Conservation (phyloP, 1,284 basidiomycete genomes). For the Naganishia cerealis region DNA sequence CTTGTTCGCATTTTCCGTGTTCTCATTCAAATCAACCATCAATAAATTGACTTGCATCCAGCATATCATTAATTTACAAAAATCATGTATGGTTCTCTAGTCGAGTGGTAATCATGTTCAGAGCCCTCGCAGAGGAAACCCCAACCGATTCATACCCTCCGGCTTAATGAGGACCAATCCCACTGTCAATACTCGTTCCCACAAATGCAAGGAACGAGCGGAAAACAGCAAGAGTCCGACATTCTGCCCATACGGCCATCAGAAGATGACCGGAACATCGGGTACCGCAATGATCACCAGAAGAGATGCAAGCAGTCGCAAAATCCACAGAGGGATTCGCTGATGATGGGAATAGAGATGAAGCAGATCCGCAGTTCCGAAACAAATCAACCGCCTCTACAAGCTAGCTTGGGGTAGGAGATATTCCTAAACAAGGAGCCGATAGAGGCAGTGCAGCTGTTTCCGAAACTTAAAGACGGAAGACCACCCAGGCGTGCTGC, state of each 20-base stretch:
- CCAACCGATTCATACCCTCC: conserved; percentile 28
- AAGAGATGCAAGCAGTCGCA: conserved; percentile 27
- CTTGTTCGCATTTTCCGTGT: neutral
- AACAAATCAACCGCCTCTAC: neutral
- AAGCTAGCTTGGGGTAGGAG: neutral
- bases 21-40: neutral
- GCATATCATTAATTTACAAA: conserved; percentile 3
- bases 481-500: no score
- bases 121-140: conserved; percentile 31
- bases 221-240: conserved; percentile 21
- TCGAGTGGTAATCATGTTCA: conserved; percentile 30
- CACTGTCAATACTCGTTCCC: conserved; percentile 19
- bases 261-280: conserved; percentile 22
- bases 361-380: neutral
- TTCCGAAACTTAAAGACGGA: neutral
- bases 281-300: conserved; percentile 27
- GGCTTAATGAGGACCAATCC: conserved; percentile 27
- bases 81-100: conserved; percentile 26
- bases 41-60: no score
- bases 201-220: conserved; percentile 22
- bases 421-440: neutral
- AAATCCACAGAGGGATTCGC: conserved; percentile 26
- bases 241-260: conserved; percentile 23
- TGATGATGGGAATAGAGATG: conserved; percentile 20
- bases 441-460: conserved; percentile 6